A percentile compares a stretch with the other conserved stretches of the same genome.
Evolutionary conservation across 163 green algal species (phyloP).

Genomic region (Chlorella variabilis): DNA sequence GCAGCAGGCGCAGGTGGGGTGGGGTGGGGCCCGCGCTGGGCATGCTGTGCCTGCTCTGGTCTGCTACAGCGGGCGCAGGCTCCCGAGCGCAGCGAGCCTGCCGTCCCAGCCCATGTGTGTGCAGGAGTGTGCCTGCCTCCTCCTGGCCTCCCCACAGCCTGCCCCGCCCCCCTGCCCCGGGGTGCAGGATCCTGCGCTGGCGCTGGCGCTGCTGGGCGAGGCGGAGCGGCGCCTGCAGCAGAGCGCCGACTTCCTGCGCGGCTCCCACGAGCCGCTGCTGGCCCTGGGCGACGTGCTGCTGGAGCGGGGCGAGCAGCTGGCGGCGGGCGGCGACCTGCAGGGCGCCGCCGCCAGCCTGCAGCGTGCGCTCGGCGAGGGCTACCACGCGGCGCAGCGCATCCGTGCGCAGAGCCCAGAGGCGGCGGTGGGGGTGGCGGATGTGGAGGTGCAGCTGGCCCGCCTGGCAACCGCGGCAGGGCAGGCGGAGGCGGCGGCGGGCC

Average conservation of each 20-base stretch:
- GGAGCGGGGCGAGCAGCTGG: slow-evolving; percentile 50
- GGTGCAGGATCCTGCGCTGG: slow-evolving; percentile 3
- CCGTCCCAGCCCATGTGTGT: too few species aligned
- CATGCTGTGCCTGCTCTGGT: too few species aligned
- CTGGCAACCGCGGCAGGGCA: slow-evolving; percentile 6
- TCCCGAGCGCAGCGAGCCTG: too few species aligned
- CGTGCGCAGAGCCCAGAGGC: slow-evolving; percentile 59
- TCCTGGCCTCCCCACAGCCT: background rate
- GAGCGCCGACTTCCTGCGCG: slow-evolving; percentile 60
- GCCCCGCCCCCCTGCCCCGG: background rate
- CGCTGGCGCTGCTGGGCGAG: slow-evolving; percentile 38
- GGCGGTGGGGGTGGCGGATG: slow-evolving; percentile 67
- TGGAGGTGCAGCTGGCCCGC: slow-evolving; percentile 44
- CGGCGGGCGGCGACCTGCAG: background rate
- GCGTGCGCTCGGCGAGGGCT: slow-evolving; percentile 63
- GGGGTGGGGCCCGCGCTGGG: background rate
- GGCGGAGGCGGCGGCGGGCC: background rate
- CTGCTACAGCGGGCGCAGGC: too few species aligned
- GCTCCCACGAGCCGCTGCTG: slow-evolving; percentile 59
- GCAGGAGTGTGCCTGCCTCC: too few species aligned
- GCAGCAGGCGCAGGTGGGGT: slow-evolving; percentile 22
- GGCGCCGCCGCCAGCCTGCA: slow-evolving; percentile 14
- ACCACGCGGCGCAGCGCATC: slow-evolving; percentile 68
- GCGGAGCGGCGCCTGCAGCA: slow-evolving; percentile 53
- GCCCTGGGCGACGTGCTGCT: slow-evolving; percentile 71